These are phyloP conservation scores for Paramarasmius palmivorus DNA, from an alignment of 1,284 basidiomycete species.

Conservation along the genomic window DNA sequence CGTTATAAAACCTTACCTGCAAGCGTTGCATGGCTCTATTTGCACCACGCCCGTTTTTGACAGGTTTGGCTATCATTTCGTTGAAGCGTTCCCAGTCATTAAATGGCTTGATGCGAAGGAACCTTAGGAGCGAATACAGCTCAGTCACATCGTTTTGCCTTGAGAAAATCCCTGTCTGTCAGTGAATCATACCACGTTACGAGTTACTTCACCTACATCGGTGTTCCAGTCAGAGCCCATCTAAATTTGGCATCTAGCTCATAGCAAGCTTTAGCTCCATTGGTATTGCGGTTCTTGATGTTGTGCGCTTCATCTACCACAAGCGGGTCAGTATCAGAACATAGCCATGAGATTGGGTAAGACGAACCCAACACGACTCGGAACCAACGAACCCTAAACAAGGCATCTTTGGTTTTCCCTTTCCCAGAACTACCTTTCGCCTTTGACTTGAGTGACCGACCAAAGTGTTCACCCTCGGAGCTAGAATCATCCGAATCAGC, in stretches of 20 bases:
- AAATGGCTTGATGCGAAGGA: slow-evolving; percentile 83
- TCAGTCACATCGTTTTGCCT: slow-evolving; percentile 90
- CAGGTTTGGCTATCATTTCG: slow-evolving; percentile 75
- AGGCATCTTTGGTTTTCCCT: slow-evolving; percentile 53
- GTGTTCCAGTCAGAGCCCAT: slow-evolving; percentile 92
- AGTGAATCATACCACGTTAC: neutral
- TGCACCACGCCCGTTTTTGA: slow-evolving; percentile 70
- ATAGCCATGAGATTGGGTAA: neutral
- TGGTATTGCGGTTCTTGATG: slow-evolving; percentile 92
- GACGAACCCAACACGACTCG: slow-evolving; percentile 79
- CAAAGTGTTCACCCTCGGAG: slow-evolving; percentile 39
- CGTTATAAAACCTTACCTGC: slow-evolving; percentile 63
- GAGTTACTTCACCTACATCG: slow-evolving; percentile 62
- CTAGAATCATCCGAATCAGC: slow-evolving; percentile 36
- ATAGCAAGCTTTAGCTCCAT: slow-evolving; percentile 81
- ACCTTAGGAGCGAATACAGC: slow-evolving; percentile 87
- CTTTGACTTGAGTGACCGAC: slow-evolving; percentile 40
- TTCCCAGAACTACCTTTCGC: slow-evolving; percentile 33
- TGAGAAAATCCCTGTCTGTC: neutral
- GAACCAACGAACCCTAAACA: slow-evolving; percentile 85
- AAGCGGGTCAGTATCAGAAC: slow-evolving; percentile 2
- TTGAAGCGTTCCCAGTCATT: slow-evolving; percentile 83
- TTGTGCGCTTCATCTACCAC: slow-evolving; percentile 92
- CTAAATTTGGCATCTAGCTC: slow-evolving; percentile 78
- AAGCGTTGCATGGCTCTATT: slow-evolving; percentile 80